phyloP scores from a whole-genome alignment of 2,329 filamentous ascomycete genomes.

The Stagonosporopsis rhizophila region DNA sequence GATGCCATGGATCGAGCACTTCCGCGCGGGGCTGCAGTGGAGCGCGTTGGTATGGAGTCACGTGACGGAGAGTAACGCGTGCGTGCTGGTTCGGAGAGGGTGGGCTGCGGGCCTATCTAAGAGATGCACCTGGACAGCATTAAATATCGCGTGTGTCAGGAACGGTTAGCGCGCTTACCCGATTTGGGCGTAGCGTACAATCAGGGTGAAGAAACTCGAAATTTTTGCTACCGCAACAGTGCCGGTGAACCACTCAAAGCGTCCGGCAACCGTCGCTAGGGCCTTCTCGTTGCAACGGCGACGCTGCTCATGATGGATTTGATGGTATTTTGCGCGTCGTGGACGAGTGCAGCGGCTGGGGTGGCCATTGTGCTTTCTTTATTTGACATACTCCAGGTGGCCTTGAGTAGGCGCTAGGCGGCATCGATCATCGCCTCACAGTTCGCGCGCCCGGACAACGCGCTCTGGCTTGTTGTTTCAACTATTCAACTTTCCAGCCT shows the following conservation, averaged over 20 bases:
- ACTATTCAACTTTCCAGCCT: constrained; percentile 13
- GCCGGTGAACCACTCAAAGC: constrained; percentile 24
- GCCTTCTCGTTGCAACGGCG: neutral
- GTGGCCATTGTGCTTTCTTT: constrained; percentile 22
- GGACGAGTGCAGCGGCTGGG: constrained; percentile 8
- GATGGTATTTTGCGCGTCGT: constrained; percentile 11
- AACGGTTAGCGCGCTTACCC: constrained; percentile 28
- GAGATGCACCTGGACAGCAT: constrained; percentile 32
- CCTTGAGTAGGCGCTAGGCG: constrained; percentile 30
- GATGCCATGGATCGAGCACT: constrained; percentile 31
- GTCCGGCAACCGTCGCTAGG: constrained; percentile 11
- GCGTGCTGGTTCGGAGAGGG: constrained; percentile 38
- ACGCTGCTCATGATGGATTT: constrained; percentile 1
- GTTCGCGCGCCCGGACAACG: constrained; percentile 18
- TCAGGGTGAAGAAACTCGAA: constrained; percentile 40
- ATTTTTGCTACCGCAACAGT: constrained; percentile 37
- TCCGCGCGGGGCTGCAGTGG: constrained; percentile 13
- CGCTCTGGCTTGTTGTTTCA: constrained; percentile 13
- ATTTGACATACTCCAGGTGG: constrained; percentile 26
- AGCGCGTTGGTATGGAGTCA: constrained; percentile 23
- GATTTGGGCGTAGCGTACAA: constrained; percentile 25
- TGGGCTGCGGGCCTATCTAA: constrained; percentile 42
- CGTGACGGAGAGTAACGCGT: constrained; percentile 35
- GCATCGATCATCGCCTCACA: constrained; percentile 31
- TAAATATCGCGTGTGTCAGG: constrained; percentile 32